phyloP scores from a whole-genome alignment of 2,329 filamentous ascomycete genomes.

The Truncatella angustata region DNA sequence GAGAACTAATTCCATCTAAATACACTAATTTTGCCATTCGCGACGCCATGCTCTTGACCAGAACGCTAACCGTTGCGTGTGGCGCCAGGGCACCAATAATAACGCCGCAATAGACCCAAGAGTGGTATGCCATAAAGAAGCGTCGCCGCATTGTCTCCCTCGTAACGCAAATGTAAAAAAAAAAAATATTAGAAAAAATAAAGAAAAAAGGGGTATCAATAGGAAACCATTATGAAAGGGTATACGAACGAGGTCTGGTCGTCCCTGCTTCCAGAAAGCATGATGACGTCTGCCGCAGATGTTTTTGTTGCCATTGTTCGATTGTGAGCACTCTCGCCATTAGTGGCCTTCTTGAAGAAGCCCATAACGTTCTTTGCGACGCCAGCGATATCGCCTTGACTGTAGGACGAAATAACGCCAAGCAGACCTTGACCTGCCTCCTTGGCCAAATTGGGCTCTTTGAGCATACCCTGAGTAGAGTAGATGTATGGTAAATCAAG shows the following conservation, averaged over 20 bases:
- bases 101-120: too few relatives aligned
- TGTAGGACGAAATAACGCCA: conserved; percentile 73
- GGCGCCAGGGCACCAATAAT: too few relatives aligned
- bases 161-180: neutral
- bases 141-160: neutral
- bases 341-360: conserved; percentile 84
- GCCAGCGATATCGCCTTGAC: conserved; percentile 77
- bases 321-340: conserved; percentile 72
- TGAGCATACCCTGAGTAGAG: conserved; percentile 76
- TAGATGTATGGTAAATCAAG: conserved; percentile 79
- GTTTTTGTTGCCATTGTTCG: conserved; percentile 86
- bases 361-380: conserved; percentile 79
- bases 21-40: conserved; percentile 19
- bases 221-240: conserved; percentile 28
- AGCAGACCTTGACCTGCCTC: conserved; percentile 73
- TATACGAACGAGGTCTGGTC: conserved; percentile 78
- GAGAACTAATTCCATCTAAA: conserved; percentile 15
- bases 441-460: conserved; percentile 78
- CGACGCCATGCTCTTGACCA: neutral
- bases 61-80: neutral
- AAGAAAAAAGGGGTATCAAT: conserved; percentile 1
- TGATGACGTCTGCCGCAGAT: conserved; percentile 90
- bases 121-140: neutral
- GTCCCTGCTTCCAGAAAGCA: conserved; percentile 98
- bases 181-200: neutral